Evolutionary conservation across 306 rosid genomes (phyloP), one percentile per base, ranked within the genome.

Genomic region (Castanospermum australe): DNA sequence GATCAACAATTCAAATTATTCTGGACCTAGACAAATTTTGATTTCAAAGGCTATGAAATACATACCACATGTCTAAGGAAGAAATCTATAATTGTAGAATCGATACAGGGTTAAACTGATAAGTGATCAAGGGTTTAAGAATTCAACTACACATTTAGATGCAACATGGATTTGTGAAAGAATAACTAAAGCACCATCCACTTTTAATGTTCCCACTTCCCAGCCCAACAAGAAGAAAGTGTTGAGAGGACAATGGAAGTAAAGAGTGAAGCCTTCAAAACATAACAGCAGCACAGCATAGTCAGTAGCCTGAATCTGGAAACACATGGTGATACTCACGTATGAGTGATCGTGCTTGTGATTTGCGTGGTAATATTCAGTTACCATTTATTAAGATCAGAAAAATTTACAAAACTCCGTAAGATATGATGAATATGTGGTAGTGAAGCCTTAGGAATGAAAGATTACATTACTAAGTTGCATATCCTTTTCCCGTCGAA

Each of bases 401-500:
- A 60, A 17, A n/a, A 47, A 77, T 30, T 56, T 66, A 60, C 14
- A 7, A 59, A 67, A 67, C 44, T 62, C 65, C 78, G 62, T 41
- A 56, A 60, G 55, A 76, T 67, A 59, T 41, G 45, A 64, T 42
- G 39, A 66, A 74, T 54, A 24, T 10, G 63, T 10, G 20, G 47
- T 42, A 67, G 11, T 77, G 38, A 75, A 81, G 74, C 48, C 50
- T 51, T 8, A 61, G 75, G 59, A 74, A 66, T 54, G 71, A 81
- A 78, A 85, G 36, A 50, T 78, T 92, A 95, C 99, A 82, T 77
- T 88, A 60, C 81, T 85, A 79, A 95, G 97, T 6, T 89, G 92
- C 21, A 93, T 82, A 75, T 92, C 97, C 84, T 93, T 95, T 24
- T 91, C 89, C 84, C 90, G 86, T 70, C 76, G 88, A 63, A 87